A percentile compares a stretch with the other conserved stretches of the same genome.
Evolutionary conservation across 768 basidiomycete species (phyloP).

Genomic region (Multifurca ochricompacta): DNA sequence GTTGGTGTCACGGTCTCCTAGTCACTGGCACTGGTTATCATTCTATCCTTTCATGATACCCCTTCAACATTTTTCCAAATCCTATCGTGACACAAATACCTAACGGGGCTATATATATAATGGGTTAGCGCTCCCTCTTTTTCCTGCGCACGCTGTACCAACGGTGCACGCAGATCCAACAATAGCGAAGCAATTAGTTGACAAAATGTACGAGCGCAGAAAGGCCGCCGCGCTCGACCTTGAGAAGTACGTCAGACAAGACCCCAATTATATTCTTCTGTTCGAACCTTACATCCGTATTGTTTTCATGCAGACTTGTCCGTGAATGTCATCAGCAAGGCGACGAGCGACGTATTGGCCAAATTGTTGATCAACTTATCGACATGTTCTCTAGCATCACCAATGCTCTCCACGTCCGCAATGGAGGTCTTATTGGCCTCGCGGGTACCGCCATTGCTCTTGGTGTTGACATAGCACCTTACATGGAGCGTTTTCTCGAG

Average conservation of each 20-base stretch:
- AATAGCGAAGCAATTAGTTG: slow-evolving; percentile 72
- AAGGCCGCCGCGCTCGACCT: slow-evolving; percentile 93
- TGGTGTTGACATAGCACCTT: slow-evolving; percentile 86
- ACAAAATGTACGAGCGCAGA: slow-evolving; percentile 95
- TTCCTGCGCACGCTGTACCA: background rate
- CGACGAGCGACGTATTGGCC: slow-evolving; percentile 71
- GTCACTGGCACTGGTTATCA: no score
- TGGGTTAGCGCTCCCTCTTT: background rate
- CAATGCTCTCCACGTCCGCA: slow-evolving; percentile 83
- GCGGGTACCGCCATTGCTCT: slow-evolving; percentile 97
- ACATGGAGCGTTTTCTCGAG: slow-evolving; percentile 89
- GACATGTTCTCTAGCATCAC: slow-evolving; percentile 83
- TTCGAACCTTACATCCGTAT: slow-evolving; percentile 1
- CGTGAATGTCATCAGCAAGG: slow-evolving; percentile 79
- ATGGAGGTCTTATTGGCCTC: slow-evolving; percentile 92
- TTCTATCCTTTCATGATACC: background rate
- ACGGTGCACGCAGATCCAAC: slow-evolving; percentile 51
- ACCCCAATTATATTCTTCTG: background rate
- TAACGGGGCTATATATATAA: background rate
- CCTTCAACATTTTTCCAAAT: background rate
- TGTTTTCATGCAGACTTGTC: slow-evolving; percentile 50
- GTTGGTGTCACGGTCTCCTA: no score
- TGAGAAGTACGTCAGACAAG: slow-evolving; percentile 60
- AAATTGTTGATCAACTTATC: slow-evolving; percentile 90
- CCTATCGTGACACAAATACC: background rate